Base-by-base conservation (phyloP, 2,329 filamentous ascomycete species). In the Polytolypa hystricis region DNA sequence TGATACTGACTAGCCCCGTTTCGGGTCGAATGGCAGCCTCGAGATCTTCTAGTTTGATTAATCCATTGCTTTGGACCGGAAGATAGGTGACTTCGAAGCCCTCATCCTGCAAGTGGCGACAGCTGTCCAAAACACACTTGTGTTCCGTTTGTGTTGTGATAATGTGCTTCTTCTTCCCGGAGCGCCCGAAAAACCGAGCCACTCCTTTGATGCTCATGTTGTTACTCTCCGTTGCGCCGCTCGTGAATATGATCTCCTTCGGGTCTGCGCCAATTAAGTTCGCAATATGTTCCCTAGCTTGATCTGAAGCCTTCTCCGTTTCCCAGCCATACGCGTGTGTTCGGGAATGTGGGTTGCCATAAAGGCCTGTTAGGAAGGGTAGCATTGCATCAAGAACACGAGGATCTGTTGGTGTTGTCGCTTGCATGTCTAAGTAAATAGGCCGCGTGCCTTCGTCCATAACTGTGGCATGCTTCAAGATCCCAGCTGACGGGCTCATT, bases 151-250 rank as follows among this genome's bases (percentile, higher is more conserved):
- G 91, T 26, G 79, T 85, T 16, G 91, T 98, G 60, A 98, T 86
- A 54, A 98, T 89, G 62, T 98, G 91, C 66, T 83, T 94, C 77
- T 96, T 96, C 76, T 95, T 95, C 51, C 86, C 87, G 2, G 77
- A 79, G 40, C 84, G 77, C 47, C 85, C 86, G 58, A 95, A 95
- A 66, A 98, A 98, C 45, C 89, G 75, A 14, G 91, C 87, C 6
- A 98, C 89, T 45, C 91, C 91, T 67, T 98, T 98, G 67, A 98
- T 85, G 62, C 86, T 94, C 91, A 98, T 98, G 55, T 98, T 98
- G 65, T 98, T 98, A 57, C 86, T 95, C 67, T 98, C 91, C 0
- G 91, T 98, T 11, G 91, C 91, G 38, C 91, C 91, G 52, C 87
- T 95, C 5, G 91, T 98, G 65, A 98, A 96, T 52, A 98, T 93